These are phyloP conservation scores for Backusella tarrabulga DNA, from an alignment of 192 early-diverging fungal genomes.

Conservation along the genomic window DNA sequence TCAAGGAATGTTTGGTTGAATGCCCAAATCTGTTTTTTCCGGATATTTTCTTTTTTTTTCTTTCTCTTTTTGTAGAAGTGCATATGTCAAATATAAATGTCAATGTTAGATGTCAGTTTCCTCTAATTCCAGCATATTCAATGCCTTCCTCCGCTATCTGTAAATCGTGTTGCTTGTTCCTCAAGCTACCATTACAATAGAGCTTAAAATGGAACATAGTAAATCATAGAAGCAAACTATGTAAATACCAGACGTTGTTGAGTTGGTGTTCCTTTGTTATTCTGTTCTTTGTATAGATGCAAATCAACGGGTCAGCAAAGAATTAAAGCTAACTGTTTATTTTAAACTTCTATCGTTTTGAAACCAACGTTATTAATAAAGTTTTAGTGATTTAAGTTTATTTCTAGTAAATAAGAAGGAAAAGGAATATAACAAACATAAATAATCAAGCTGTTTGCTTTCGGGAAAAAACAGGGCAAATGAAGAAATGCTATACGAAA, in stretches of 20 bases:
- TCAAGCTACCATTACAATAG: background rate
- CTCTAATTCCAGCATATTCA: background rate
- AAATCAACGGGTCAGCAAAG: background rate
- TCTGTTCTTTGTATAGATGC: background rate
- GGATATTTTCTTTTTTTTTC: background rate
- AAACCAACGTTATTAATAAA: background rate
- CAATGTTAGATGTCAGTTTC: background rate
- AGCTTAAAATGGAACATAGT: background rate
- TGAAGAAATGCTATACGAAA: background rate
- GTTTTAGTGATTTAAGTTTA: background rate
- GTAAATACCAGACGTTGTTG: background rate
- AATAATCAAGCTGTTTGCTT: background rate
- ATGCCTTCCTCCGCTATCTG: background rate
- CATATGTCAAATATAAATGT: background rate
- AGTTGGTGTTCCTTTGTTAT: background rate
- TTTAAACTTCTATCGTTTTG: background rate
- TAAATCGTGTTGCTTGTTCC: background rate
- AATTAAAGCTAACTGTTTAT: background rate
- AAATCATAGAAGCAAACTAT: background rate
- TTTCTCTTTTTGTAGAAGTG: background rate
- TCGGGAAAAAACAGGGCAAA: conserved; percentile 3
- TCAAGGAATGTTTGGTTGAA: background rate
- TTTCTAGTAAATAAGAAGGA: background rate
- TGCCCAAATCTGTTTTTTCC: background rate
- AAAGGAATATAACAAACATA: background rate